Evolutionary conservation across 495 filamentous ascomycete genomes (phyloP).

Genomic region (Tuber calosporum): DNA sequence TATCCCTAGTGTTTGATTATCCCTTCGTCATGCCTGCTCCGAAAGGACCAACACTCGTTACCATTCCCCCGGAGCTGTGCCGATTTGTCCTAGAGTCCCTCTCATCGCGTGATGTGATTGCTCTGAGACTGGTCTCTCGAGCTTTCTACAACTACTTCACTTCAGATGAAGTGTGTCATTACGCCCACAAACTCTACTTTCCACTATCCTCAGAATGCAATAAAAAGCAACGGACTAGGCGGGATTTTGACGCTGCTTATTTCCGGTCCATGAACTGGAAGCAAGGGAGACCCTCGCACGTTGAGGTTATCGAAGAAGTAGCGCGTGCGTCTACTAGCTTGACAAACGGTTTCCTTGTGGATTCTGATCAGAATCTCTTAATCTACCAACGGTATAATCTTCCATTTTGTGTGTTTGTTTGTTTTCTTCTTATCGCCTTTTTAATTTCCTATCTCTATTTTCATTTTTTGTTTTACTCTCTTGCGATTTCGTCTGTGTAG

Average conservation of each 20-base stretch:
- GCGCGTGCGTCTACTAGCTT: conserved; percentile 34
- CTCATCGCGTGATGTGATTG: conserved; percentile 23
- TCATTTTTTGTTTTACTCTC: conserved; percentile 6
- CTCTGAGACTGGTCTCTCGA: conserved; percentile 29
- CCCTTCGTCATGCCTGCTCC: background rate
- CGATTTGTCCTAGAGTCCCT: conserved; percentile 22
- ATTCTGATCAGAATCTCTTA: conserved; percentile 27
- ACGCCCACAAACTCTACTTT: conserved; percentile 37
- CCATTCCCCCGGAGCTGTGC: conserved; percentile 34
- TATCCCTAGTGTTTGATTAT: background rate
- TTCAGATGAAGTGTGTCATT: conserved; percentile 29
- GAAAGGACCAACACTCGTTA: conserved; percentile 4
- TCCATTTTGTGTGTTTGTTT: background rate
- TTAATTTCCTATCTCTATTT: background rate
- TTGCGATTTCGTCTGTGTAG: conserved; percentile 11
- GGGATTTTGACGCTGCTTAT: conserved; percentile 33
- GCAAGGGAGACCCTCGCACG: conserved; percentile 30
- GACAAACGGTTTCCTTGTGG: conserved; percentile 35
- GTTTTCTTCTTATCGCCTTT: conserved; percentile 4
- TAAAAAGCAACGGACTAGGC: conserved; percentile 20
- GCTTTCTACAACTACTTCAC: conserved; percentile 34
- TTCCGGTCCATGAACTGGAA: conserved; percentile 32
- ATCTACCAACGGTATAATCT: conserved; percentile 35
- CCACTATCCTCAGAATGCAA: conserved; percentile 26
- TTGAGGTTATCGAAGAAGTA: conserved; percentile 35